Percentiles rank a stretch among this genome's conserved stretches.
Conservation (phyloP, 768 basidiomycete genomes). For the Tulasnella sp. region DNA sequence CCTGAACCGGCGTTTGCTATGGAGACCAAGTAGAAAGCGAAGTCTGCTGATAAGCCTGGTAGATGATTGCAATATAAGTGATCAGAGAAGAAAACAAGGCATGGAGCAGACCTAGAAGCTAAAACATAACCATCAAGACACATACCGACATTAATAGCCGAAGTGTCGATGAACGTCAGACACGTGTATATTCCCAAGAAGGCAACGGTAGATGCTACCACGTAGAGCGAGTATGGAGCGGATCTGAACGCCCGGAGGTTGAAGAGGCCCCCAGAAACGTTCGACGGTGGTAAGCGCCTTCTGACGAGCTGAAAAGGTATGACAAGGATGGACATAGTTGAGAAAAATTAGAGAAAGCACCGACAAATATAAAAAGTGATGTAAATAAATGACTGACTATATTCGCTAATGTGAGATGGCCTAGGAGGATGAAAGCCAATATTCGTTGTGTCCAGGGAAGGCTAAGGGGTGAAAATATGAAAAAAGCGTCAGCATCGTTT, state of each 20-base stretch:
- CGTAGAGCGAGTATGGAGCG: constrained; percentile 45
- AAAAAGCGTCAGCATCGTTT: too few relatives aligned
- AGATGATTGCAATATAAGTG: too few relatives aligned
- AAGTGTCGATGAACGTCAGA: constrained; percentile 22
- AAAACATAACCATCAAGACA: constrained; percentile 39
- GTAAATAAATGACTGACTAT: constrained; percentile 28
- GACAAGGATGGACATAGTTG: too few relatives aligned
- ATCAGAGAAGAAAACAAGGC: not conserved
- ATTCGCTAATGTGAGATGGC: constrained; percentile 43
- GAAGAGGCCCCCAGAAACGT: constrained; percentile 45
- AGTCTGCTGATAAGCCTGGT: constrained; percentile 13
- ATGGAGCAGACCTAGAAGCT: constrained; percentile 32
- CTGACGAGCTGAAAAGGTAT: constrained; percentile 23
- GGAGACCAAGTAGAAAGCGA: constrained; percentile 21
- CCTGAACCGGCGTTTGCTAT: constrained; percentile 24
- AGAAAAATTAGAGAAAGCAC: not conserved
- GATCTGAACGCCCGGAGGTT: constrained; percentile 43
- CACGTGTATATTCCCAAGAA: constrained; percentile 41
- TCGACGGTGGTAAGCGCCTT: constrained; percentile 44
- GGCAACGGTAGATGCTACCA: constrained; percentile 40
- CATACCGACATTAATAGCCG: constrained; percentile 8
- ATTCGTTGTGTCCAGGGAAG: constrained; percentile 70
- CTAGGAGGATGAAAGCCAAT: constrained; percentile 49
- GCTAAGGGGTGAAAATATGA: too few relatives aligned
- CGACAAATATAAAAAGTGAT: too few relatives aligned